A percentile compares a stretch with the other conserved stretches of the same genome.
phyloP scores from a whole-genome alignment of 164 flowering plant species.

The Chimonanthus praecox region DNA sequence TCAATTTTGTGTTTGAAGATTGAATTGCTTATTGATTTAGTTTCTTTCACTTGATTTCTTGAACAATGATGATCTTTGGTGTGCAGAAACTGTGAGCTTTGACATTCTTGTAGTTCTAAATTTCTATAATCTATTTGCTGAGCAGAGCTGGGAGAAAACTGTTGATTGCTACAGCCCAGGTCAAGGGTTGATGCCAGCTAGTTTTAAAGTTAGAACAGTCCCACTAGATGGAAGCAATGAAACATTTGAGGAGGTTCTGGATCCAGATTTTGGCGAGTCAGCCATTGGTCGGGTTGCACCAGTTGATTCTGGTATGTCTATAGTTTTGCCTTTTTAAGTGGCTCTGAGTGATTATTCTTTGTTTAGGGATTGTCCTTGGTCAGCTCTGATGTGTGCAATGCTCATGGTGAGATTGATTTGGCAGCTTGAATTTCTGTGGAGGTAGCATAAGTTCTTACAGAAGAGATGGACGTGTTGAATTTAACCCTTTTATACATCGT shows the following conservation, averaged over 20 bases:
- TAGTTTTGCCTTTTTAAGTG: background rate
- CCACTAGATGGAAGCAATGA: constrained; percentile 62
- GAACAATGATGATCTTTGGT: background rate
- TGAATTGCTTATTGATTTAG: background rate
- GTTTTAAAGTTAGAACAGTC: constrained; percentile 79
- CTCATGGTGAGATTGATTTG: background rate
- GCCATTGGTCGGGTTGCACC: constrained; percentile 99
- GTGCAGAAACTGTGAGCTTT: background rate
- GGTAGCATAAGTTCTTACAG: background rate
- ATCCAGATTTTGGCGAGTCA: constrained; percentile 97
- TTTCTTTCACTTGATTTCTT: background rate
- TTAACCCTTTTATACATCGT: background rate
- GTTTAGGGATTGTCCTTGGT: background rate
- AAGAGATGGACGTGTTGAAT: background rate
- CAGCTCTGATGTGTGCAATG: background rate
- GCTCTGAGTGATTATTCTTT: background rate
- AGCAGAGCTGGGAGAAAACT: constrained; percentile 93
- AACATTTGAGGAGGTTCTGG: constrained; percentile 67
- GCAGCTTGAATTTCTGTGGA: background rate
- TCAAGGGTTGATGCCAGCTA: constrained; percentile 96
- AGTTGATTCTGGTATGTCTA: constrained; percentile 75
- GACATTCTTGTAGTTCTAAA: background rate
- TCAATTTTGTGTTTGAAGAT: background rate
- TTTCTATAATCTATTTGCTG: background rate
- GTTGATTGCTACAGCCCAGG: constrained; percentile 96